Percentiles rank a stretch among this genome's conserved stretches.
Evolutionary conservation across 495 filamentous ascomycete genomes (phyloP).

Genomic region (Darksidea phi): DNA sequence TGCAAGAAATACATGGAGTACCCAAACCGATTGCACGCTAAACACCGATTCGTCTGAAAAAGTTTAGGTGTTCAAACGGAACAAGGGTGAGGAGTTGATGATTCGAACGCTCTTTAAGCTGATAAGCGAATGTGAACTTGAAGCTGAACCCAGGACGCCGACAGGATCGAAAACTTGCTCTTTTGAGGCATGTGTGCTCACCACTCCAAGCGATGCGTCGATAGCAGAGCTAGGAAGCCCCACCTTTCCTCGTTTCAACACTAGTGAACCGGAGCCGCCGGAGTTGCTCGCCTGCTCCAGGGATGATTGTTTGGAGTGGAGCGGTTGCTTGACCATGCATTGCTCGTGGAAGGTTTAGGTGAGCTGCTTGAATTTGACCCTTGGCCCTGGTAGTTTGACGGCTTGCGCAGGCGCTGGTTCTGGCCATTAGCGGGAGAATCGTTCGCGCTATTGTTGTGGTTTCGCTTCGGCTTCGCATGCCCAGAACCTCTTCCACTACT

Average conservation of each 20-base stretch:
- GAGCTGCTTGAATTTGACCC: slow-evolving; percentile 12
- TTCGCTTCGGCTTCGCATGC: slow-evolving; percentile 8
- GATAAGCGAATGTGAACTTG: background rate
- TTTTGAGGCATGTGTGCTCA: background rate
- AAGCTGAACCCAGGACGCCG: background rate
- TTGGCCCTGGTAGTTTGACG: slow-evolving; percentile 29
- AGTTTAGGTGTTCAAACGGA: background rate
- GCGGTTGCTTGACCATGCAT: slow-evolving; percentile 14
- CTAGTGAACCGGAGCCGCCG: slow-evolving; percentile 23
- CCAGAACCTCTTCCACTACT: background rate
- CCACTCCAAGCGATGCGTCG: background rate
- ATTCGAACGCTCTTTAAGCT: background rate
- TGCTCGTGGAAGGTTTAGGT: slow-evolving; percentile 10
- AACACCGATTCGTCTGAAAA: background rate
- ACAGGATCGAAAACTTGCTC: background rate
- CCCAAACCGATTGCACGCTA: slow-evolving; percentile 11
- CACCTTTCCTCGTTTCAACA: no score
- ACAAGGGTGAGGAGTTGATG: background rate
- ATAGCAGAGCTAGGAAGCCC: background rate
- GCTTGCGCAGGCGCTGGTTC: slow-evolving; percentile 22
- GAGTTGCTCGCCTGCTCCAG: slow-evolving; percentile 23
- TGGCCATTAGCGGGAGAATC: background rate
- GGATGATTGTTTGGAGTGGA: slow-evolving; percentile 11
- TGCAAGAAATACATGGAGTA: background rate
- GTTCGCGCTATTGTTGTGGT: slow-evolving; percentile 15